A percentile compares a stretch with the other conserved stretches of the same genome.
Evolutionary conservation across 73 alveolate species (phyloP).

Genomic region (Paramecium octaurelia): DNA sequence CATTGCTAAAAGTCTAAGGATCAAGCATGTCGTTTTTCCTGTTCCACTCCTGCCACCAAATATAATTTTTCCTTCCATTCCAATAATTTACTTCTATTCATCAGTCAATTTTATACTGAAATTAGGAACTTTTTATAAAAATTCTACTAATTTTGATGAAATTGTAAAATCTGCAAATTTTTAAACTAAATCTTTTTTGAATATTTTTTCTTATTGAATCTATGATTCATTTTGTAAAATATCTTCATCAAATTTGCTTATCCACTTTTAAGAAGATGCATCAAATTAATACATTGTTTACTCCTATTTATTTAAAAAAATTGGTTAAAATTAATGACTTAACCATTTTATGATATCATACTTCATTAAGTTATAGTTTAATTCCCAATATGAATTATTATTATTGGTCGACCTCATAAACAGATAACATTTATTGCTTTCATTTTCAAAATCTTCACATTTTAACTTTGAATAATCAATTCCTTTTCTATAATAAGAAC

Average conservation of each 20-base stretch:
- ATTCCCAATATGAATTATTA: neutral
- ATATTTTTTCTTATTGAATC: neutral
- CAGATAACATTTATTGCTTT: neutral
- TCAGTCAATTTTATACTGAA: slow-evolving; percentile 64
- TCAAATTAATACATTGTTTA: neutral
- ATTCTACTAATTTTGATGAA: slow-evolving; percentile 55
- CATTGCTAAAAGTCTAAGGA: slow-evolving; percentile 74
- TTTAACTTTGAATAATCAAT: neutral
- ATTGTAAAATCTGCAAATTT: slow-evolving; percentile 53
- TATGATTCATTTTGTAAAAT: neutral
- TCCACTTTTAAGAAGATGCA: neutral
- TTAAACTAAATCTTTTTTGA: slow-evolving; percentile 4
- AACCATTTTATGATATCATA: neutral
- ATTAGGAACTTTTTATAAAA: slow-evolving; percentile 60
- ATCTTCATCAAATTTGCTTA: neutral
- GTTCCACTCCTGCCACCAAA: slow-evolving; percentile 91
- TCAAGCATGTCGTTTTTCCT: slow-evolving; percentile 86
- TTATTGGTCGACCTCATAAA: neutral
- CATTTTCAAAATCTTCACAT: neutral
- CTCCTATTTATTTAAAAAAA: neutral
- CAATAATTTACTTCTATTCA: slow-evolving; percentile 68
- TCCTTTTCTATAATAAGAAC: neutral
- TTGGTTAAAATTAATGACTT: neutral
- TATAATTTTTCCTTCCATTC: slow-evolving; percentile 67
- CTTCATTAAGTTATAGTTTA: neutral